These are phyloP conservation scores for Fusarium sp. DNA, from an alignment of 2,329 filamentous ascomycete genomes.

Conservation along the genomic window DNA sequence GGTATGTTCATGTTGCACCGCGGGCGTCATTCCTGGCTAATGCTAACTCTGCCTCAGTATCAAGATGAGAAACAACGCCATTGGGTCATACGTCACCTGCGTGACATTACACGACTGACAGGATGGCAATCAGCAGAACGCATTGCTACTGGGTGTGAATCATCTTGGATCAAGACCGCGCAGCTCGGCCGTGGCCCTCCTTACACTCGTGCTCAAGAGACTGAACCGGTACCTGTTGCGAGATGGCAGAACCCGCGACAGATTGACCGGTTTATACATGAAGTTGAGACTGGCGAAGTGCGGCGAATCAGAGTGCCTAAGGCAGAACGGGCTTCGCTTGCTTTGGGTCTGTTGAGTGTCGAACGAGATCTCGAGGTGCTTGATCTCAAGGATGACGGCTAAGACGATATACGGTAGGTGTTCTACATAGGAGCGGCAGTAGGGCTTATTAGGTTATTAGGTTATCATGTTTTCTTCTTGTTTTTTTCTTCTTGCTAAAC, in stretches of 20 bases:
- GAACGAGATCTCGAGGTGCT: constrained; percentile 78
- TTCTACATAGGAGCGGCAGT: neutral
- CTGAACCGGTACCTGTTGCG: constrained; percentile 48
- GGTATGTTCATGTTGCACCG: constrained; percentile 53
- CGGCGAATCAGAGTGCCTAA: constrained; percentile 68
- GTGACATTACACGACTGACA: constrained; percentile 80
- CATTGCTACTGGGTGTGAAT: constrained; percentile 86
- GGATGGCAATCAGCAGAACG: constrained; percentile 88
- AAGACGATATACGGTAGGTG: neutral
- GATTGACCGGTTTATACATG: constrained; percentile 63
- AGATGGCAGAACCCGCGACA: constrained; percentile 63
- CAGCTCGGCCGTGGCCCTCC: constrained; percentile 79
- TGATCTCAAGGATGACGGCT: constrained; percentile 60
- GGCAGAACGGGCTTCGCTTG: constrained; percentile 75
- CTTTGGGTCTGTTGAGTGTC: constrained; percentile 80
- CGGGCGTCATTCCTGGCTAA: neutral
- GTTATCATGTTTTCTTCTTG: neutral
- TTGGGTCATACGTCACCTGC: constrained; percentile 80
- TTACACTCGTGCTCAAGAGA: constrained; percentile 66
- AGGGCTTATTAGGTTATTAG: neutral
- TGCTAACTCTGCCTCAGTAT: constrained; percentile 63
- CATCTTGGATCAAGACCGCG: constrained; percentile 80
- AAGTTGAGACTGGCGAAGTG: constrained; percentile 56
- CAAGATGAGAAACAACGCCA: constrained; percentile 76
- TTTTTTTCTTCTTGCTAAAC: neutral